Percentiles rank a stretch among this genome's conserved stretches.
phyloP scores from a whole-genome alignment of 2,329 filamentous ascomycete species.

The Plectosphaerella cucumerina region DNA sequence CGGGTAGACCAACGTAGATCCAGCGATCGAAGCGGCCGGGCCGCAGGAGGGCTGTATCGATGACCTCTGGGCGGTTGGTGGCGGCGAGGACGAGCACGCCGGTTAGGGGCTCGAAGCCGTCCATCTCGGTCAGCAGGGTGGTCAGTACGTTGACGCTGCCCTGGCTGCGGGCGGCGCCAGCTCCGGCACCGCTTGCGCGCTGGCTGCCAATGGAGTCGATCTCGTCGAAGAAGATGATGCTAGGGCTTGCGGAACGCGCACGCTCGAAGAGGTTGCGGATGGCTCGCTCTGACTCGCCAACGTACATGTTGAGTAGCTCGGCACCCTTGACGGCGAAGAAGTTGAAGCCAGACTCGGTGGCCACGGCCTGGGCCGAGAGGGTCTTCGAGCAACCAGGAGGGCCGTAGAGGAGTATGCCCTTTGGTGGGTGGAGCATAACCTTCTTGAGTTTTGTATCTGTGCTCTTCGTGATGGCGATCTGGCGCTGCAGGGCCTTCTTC shows the following conservation, averaged over 20 bases:
- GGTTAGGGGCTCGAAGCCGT: slow-evolving; percentile 81
- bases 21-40: slow-evolving; percentile 82
- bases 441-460: slow-evolving; percentile 25
- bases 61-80: slow-evolving; percentile 82
- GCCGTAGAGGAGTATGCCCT: slow-evolving; percentile 84
- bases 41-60: slow-evolving; percentile 82
- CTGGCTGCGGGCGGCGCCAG: slow-evolving; percentile 22
- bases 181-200: slow-evolving; percentile 39
- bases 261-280: slow-evolving; percentile 82
- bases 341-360: slow-evolving; percentile 86
- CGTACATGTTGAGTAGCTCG: slow-evolving; percentile 94
- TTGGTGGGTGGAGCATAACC: slow-evolving; percentile 56
- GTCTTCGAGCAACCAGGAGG: slow-evolving; percentile 96
- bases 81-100: slow-evolving; percentile 86
- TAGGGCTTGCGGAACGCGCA: slow-evolving; percentile 75
- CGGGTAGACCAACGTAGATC: slow-evolving; percentile 81
- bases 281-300: slow-evolving; percentile 86
- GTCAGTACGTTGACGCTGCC: slow-evolving; percentile 77
- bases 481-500: slow-evolving; percentile 56
- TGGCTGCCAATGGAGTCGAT: slow-evolving; percentile 77
- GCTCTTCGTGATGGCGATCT: slow-evolving; percentile 35
- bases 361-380: slow-evolving; percentile 83
- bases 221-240: slow-evolving; percentile 96
- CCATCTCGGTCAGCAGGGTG: slow-evolving; percentile 90
- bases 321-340: slow-evolving; percentile 94